These are phyloP conservation scores for Nakazawaea wyomingensis DNA, from an alignment of 805 yeast genomes.

Conservation along the genomic window DNA sequence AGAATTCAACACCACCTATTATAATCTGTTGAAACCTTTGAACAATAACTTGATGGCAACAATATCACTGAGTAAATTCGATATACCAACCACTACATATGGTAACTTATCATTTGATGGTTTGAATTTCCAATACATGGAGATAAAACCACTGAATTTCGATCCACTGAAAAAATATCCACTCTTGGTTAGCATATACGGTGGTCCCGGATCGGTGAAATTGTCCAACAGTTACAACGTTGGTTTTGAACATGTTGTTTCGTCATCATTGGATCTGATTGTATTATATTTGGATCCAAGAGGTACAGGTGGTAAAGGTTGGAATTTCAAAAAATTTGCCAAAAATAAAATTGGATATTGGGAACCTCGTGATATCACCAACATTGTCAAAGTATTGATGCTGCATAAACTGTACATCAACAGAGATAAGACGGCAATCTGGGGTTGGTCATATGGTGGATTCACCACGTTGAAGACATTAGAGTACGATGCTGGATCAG, in stretches of 20 bases:
- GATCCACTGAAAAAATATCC: constrained; percentile 46
- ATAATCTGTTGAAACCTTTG: constrained; percentile 1
- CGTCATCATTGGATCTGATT: constrained; percentile 53
- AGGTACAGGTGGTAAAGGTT: constrained; percentile 78
- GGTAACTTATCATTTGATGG: constrained; percentile 30
- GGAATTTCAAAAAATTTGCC: constrained; percentile 59
- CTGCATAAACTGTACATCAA: constrained; percentile 43
- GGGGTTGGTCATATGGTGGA: constrained; percentile 93
- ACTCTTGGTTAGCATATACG: constrained; percentile 62
- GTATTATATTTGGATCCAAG: constrained; percentile 71
- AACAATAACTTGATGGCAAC: constrained; percentile 5
- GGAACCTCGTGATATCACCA: constrained; percentile 69
- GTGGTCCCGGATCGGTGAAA: constrained; percentile 77
- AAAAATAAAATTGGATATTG: constrained; percentile 57
- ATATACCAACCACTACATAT: constrained; percentile 47
- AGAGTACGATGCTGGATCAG: constrained; percentile 57
- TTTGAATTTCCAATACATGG: constrained; percentile 46
- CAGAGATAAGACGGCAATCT: constrained; percentile 51
- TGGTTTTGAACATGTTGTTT: constrained; percentile 55
- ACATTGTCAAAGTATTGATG: constrained; percentile 46
- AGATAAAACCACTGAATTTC: constrained; percentile 56
- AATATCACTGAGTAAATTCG: constrained; percentile 15
- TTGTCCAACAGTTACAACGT: constrained; percentile 40
- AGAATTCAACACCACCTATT: constrained; percentile 6
- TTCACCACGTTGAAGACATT: constrained; percentile 69